Evolutionary conservation across 2,329 filamentous ascomycete species (phyloP).

Genomic region (Verticillium nonalfalfae): DNA sequence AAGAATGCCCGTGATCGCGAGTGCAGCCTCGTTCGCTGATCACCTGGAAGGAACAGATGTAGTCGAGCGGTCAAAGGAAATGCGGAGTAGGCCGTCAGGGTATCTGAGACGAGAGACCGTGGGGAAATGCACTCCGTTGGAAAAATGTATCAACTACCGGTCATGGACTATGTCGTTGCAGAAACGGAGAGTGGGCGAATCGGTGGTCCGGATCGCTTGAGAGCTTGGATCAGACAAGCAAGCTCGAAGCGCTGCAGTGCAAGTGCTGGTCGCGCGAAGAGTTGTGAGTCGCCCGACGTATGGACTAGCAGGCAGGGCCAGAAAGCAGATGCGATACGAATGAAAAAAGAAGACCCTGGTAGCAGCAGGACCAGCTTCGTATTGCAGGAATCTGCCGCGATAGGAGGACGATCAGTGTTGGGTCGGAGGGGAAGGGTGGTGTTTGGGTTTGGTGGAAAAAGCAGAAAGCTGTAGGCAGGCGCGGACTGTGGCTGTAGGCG

Average conservation of each 20-base stretch:
- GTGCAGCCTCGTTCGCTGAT: background rate
- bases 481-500: background rate
- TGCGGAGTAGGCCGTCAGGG: background rate
- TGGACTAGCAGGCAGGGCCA: background rate
- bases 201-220: background rate
- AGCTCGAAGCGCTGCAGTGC: background rate
- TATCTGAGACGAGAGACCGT: background rate
- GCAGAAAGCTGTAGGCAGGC: background rate
- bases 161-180: background rate
- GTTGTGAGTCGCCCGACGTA: background rate
- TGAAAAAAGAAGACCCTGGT: background rate
- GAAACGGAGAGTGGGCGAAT: background rate
- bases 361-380: background rate
- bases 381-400: background rate
- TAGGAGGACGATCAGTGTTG: background rate
- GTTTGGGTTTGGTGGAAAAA: background rate
- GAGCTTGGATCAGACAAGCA: background rate
- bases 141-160: background rate
- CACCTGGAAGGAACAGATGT: background rate
- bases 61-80: background rate
- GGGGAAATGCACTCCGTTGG: background rate
- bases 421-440: slow-evolving; percentile 8
- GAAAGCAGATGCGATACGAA: background rate
- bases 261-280: background rate
- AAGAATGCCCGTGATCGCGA: background rate